These are phyloP conservation scores for Pseudoscleropodium purum DNA, from an alignment of 225 moss, liverwort and hornwort genomes.

Conservation along the genomic window DNA sequence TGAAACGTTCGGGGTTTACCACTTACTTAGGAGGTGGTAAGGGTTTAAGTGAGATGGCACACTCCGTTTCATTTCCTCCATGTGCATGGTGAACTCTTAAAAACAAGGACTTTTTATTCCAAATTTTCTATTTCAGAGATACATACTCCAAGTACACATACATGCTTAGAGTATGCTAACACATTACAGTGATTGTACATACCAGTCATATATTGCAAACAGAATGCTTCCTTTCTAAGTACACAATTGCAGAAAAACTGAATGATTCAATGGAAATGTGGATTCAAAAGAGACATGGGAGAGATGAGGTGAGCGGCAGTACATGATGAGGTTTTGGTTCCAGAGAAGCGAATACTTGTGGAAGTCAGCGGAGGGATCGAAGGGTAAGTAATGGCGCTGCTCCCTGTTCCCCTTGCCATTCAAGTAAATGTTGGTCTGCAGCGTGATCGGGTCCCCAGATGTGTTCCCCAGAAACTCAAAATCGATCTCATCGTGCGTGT, in stretches of 20 bases:
- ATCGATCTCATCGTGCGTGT: constrained; percentile 66
- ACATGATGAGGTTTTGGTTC: constrained; percentile 64
- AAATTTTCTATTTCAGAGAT: background rate
- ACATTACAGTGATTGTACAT: background rate
- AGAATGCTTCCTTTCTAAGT: background rate
- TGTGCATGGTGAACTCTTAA: background rate
- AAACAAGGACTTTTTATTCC: background rate
- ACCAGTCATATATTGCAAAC: background rate
- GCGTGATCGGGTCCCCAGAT: constrained; percentile 51
- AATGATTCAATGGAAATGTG: background rate
- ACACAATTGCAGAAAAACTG: background rate
- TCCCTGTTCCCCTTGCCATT: constrained; percentile 38
- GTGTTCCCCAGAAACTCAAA: constrained; percentile 75
- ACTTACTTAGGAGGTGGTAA: background rate
- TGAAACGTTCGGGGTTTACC: background rate
- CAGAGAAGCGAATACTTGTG: constrained; percentile 69
- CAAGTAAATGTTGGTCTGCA: constrained; percentile 54
- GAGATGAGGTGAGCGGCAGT: background rate
- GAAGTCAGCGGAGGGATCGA: constrained; percentile 49
- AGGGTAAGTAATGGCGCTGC: constrained; percentile 50
- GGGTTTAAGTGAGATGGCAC: background rate
- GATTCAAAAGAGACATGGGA: background rate
- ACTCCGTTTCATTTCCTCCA: background rate
- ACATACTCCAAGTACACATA: background rate
- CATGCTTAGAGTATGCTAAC: background rate